Conservation (phyloP, 2,329 filamentous ascomycete genomes). For the Neonectria sp. region DNA sequence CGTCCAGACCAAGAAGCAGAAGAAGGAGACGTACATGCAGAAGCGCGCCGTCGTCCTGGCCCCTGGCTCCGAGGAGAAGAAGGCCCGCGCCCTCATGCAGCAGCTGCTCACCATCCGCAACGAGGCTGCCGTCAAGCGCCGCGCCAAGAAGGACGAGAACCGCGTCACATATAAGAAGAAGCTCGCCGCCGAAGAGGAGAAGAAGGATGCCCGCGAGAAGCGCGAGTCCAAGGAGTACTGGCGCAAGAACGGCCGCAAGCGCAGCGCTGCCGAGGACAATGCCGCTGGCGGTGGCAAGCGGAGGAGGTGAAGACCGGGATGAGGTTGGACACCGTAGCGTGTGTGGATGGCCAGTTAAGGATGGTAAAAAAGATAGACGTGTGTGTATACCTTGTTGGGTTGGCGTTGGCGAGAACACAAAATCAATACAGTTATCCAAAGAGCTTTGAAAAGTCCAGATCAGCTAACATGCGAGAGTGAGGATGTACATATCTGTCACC, state of each 20-base stretch:
- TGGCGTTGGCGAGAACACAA: slow-evolving; percentile 44
- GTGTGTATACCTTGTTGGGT: slow-evolving; percentile 40
- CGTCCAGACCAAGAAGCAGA: slow-evolving; percentile 83
- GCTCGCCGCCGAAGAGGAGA: slow-evolving; percentile 86
- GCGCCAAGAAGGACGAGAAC: slow-evolving; percentile 90
- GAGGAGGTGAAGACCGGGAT: slow-evolving; percentile 42
- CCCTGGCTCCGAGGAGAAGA: slow-evolving; percentile 88
- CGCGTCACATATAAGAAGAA: slow-evolving; percentile 85
- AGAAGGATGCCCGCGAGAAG: slow-evolving; percentile 89
- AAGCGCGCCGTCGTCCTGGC: slow-evolving; percentile 92
- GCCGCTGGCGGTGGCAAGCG: slow-evolving; percentile 54
- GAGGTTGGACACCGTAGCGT: not conserved
- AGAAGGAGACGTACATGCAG: slow-evolving; percentile 89
- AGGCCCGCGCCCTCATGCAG: slow-evolving; percentile 89
- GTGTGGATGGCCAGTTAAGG: slow-evolving; percentile 10
- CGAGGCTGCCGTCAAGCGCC: slow-evolving; percentile 88
- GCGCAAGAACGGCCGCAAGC: slow-evolving; percentile 87
- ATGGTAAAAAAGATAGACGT: slow-evolving; percentile 35
- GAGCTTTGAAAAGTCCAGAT: not conserved
- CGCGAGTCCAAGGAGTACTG: slow-evolving; percentile 94
- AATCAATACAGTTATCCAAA: slow-evolving; percentile 23
- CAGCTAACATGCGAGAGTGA: not conserved
- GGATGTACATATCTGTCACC: too few relatives aligned
- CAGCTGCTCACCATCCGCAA: slow-evolving; percentile 92
- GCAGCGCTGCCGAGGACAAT: slow-evolving; percentile 60